phyloP scores from a whole-genome alignment of 164 flowering plant species.

The Berberis thunbergii region DNA sequence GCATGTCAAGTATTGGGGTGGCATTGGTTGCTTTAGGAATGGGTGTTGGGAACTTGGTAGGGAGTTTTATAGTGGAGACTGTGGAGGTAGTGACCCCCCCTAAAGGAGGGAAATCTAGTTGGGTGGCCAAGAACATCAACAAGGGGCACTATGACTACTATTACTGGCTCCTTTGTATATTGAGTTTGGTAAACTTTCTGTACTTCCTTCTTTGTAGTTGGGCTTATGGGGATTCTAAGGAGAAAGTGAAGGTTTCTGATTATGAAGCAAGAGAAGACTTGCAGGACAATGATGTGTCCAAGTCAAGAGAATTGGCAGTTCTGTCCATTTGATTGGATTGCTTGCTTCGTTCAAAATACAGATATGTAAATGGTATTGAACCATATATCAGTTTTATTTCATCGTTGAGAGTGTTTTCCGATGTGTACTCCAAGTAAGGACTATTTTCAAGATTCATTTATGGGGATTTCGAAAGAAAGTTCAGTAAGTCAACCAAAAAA shows the following conservation, averaged over 20 bases:
- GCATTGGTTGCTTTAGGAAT: constrained; percentile 18
- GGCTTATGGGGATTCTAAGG: constrained; percentile 17
- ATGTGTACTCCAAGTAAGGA: too few species aligned
- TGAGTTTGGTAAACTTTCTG: constrained; percentile 16
- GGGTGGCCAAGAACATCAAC: constrained; percentile 25
- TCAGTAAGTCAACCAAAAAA: too few species aligned
- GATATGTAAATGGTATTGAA: neutral
- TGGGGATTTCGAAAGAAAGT: too few species aligned
- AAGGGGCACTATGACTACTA: constrained; percentile 32
- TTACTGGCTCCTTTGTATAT: constrained; percentile 18
- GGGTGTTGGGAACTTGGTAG: constrained; percentile 20
- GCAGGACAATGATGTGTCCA: neutral
- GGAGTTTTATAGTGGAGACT: constrained; percentile 19
- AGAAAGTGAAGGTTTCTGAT: neutral
- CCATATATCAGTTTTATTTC: too few species aligned
- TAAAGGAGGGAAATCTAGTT: constrained; percentile 19
- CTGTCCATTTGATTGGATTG: neutral
- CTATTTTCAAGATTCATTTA: too few species aligned
- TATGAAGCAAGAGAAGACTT: neutral
- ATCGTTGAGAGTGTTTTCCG: too few species aligned
- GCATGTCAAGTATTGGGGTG: constrained; percentile 39
- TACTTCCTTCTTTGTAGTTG: constrained; percentile 23
- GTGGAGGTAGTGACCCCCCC: constrained; percentile 10
- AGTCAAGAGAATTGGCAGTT: constrained; percentile 3
- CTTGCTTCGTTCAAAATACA: neutral